Conservation (phyloP, 352 stramenopile genomes). For the Pythium aristosporum region DNA sequence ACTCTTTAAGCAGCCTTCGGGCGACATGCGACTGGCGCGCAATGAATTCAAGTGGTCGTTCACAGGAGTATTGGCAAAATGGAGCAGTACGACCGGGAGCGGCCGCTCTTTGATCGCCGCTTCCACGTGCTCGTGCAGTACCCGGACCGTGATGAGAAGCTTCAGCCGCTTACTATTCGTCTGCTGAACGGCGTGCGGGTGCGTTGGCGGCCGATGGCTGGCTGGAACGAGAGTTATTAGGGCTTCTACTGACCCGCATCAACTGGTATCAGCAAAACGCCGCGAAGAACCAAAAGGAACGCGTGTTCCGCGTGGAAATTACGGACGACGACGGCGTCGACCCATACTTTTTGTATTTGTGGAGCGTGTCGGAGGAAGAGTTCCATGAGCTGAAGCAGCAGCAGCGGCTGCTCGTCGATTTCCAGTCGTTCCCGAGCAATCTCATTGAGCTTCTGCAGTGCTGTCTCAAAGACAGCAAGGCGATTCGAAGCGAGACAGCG, state of each 20-base stretch:
- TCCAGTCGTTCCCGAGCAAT: slow-evolving; percentile 88
- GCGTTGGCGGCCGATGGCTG: slow-evolving; percentile 5
- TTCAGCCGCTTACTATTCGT: slow-evolving; percentile 70
- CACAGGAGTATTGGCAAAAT: slow-evolving; percentile 30
- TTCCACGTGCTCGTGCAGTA: slow-evolving; percentile 85
- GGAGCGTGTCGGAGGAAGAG: slow-evolving; percentile 93
- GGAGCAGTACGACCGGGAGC: slow-evolving; percentile 79
- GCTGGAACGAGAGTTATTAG: neutral
- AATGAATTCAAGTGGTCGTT: slow-evolving; percentile 21
- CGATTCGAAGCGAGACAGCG: slow-evolving; percentile 21
- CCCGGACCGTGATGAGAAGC: slow-evolving; percentile 77
- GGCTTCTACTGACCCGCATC: neutral
- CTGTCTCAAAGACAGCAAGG: slow-evolving; percentile 79
- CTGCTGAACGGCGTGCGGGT: slow-evolving; percentile 76
- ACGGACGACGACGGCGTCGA: slow-evolving; percentile 91
- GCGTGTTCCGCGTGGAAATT: slow-evolving; percentile 91
- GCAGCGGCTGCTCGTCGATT: slow-evolving; percentile 93
- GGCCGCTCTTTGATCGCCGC: slow-evolving; percentile 80
- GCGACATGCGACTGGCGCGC: slow-evolving; percentile 23
- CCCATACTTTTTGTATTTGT: slow-evolving; percentile 91
- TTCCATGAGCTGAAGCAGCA: slow-evolving; percentile 95
- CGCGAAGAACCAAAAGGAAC: slow-evolving; percentile 81
- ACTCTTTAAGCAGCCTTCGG: slow-evolving; percentile 19
- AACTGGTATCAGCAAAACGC: slow-evolving; percentile 55
- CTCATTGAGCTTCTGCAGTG: slow-evolving; percentile 92